Conservation (phyloP, 345 rosid genomes). For the Acer yangbiense region DNA sequence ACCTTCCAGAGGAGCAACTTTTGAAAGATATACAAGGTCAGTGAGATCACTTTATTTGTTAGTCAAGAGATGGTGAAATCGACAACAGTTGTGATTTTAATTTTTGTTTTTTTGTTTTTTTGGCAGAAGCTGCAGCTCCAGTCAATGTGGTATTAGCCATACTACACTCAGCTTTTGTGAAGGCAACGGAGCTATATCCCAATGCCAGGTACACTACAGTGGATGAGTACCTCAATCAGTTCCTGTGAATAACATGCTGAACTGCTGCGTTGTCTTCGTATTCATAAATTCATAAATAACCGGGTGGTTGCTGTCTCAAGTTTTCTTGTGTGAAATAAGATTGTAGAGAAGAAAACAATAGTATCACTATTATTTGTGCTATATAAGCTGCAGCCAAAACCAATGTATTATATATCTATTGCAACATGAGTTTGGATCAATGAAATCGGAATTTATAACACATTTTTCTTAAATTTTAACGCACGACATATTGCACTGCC, state of each 20-base stretch:
- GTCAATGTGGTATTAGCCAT: not conserved
- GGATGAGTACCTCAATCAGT: constrained; percentile 44
- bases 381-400: too few species aligned
- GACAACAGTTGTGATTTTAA: too few species aligned
- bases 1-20: constrained; percentile 53
- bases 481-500: not conserved
- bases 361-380: not conserved
- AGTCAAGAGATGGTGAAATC: not conserved
- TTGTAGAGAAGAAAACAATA: too few species aligned
- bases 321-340: not conserved
- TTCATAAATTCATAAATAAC: not conserved
- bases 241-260: constrained; percentile 23
- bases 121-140: not conserved
- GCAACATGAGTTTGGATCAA: not conserved
- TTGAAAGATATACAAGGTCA: constrained; percentile 51
- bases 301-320: not conserved
- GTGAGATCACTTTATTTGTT: not conserved
- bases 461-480: not conserved
- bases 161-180: not conserved
- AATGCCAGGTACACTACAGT: constrained; percentile 47
- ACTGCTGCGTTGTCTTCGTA: not conserved
- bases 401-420: not conserved
- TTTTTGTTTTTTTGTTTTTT: not conserved
- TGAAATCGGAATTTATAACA: not conserved
- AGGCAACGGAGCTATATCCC: constrained; percentile 44